Conservation (phyloP, 495 filamentous ascomycete genomes). For the Hyaloscypha finlandica region DNA sequence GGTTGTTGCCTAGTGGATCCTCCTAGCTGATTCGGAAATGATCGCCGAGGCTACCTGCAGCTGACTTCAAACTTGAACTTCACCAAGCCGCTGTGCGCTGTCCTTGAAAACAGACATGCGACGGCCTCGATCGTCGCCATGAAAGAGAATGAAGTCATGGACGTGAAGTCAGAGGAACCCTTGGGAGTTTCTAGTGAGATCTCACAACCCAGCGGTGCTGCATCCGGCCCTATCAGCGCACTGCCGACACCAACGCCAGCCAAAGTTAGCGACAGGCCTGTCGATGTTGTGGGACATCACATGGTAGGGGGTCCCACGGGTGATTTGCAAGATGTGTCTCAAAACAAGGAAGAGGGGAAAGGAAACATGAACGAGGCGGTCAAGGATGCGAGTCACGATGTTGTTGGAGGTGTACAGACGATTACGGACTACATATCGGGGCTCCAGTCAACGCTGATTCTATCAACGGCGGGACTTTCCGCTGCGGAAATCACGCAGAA, state of each 20-base stretch:
- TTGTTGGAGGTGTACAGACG: not conserved
- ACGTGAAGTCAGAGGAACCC: not conserved
- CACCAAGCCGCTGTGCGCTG: not conserved
- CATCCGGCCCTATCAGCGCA: not conserved
- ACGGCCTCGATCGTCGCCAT: not conserved
- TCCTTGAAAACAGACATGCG: not conserved
- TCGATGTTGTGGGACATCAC: not conserved
- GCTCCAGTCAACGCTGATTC: not conserved
- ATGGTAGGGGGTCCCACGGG: not conserved
- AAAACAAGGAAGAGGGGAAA: not conserved
- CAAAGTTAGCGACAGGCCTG: not conserved
- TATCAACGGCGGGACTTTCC: not conserved
- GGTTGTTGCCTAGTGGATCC: no score
- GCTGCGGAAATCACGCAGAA: not conserved
- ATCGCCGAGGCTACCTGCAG: not conserved
- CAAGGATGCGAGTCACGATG: not conserved
- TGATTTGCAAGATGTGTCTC: not conserved
- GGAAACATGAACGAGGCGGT: not conserved
- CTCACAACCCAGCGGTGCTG: not conserved
- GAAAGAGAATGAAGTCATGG: slow-evolving; percentile 2
- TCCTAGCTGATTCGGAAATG: no score
- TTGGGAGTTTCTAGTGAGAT: not conserved
- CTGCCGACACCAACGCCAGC: not conserved
- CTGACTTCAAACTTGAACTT: not conserved
- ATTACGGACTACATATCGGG: not conserved